phyloP scores from a whole-genome alignment of 371 early-diverging fungal genomes.

The Dinochytrium kinnereticum region DNA sequence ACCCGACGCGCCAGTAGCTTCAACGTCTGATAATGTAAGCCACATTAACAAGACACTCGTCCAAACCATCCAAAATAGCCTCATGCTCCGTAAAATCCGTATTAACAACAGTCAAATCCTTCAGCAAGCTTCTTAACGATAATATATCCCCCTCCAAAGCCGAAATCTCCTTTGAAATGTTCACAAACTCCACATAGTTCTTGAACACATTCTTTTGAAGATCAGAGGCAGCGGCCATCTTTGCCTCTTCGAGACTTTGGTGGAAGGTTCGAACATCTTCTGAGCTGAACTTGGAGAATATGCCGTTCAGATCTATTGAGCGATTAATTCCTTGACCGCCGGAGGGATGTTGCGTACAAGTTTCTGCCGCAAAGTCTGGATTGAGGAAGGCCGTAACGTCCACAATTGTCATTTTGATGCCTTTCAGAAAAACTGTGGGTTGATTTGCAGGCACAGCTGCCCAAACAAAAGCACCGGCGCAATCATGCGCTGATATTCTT shows the following conservation, averaged over 20 bases:
- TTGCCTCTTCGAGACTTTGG: conserved; percentile 55
- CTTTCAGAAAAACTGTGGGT: too few relatives aligned
- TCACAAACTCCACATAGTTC: conserved; percentile 93
- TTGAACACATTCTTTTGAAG: conserved; percentile 89
- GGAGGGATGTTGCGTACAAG: neutral
- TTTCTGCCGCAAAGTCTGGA: neutral
- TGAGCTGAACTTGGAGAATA: neutral
- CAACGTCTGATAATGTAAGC: neutral
- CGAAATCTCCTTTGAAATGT: conserved; percentile 92
- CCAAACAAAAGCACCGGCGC: neutral
- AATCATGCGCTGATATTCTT: neutral
- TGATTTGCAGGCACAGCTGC: too few relatives aligned
- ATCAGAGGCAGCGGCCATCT: conserved; percentile 78
- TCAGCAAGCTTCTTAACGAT: conserved; percentile 67
- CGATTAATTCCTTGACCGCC: neutral
- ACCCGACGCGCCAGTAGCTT: neutral
- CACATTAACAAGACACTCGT: neutral
- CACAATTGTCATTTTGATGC: neutral
- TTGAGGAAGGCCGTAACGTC: neutral
- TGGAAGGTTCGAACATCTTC: conserved; percentile 11
- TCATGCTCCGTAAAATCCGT: conserved; percentile 59
- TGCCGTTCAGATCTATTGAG: neutral
- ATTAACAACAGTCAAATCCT: conserved; percentile 71
- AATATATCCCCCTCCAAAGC: conserved; percentile 80
- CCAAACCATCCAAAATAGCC: conserved; percentile 9